Evolutionary conservation across 2,329 filamentous ascomycete species (phyloP), one percentile per base, ranked within the genome.

Genomic region (Aureobasidium sp.): DNA sequence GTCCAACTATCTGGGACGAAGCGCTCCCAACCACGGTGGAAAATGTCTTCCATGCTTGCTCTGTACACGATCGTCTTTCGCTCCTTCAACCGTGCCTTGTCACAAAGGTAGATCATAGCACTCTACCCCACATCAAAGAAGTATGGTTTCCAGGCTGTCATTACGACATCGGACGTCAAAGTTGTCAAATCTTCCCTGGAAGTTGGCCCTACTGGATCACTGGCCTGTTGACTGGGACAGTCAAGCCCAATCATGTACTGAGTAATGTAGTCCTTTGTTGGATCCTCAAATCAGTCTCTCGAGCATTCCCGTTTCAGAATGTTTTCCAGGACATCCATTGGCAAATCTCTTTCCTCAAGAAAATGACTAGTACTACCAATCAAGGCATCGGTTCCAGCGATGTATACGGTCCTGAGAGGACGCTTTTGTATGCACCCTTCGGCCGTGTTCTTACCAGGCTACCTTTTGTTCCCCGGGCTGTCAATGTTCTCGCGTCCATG

Each of bases 141-240:
- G 56, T 53, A 19, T 69, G 66, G 66, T 67, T 69, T 25, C 66
- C 67, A 1, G 66, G 66, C 21, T 63, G 62, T n/a, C 67, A 69
- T 27, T 68, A 68, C 54, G 67, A 69, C 48, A 39, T 68, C 10
- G 66, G 67, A 2, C 60, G 66, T 17, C 64, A 67, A 56, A 60
- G 59, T 0, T 69, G 67, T 53, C 60, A 64, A 21, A 67, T 68
- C 41, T 45, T 68, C 54, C 54, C 67, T 2, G 64, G 67, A 49
- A 57, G 56, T 6, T 42, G 57, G 1, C 48, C 68, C 3, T 64
- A 63, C 1, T 56, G 53, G 38, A 14, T 68, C 3, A 65, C 66
- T 2, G 56, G 61, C 35, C 32, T 61, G 6, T 55, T 69, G 2
- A 59, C 50, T 1, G 59, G 59, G 7, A 64, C 63, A 0, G 60